Conservation (phyloP, 805 yeast genomes). For the Kockiozyma suomiensis region DNA sequence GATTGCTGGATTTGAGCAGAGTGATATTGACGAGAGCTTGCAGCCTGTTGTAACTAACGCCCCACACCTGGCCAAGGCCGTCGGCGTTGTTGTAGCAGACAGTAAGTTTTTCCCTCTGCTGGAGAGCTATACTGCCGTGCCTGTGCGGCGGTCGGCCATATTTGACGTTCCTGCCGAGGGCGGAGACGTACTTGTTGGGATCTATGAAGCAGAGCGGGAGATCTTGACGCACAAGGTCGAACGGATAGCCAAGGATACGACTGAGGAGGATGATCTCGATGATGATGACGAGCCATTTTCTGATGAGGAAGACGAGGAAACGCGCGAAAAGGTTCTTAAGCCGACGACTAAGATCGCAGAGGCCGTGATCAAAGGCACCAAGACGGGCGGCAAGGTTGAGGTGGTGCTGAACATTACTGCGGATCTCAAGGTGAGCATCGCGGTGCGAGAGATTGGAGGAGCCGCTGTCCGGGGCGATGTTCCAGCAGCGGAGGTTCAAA, state of each 20-base stretch:
- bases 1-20: constrained; percentile 74
- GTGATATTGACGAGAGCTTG: constrained; percentile 62
- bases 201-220: constrained; percentile 84
- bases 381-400: constrained; percentile 65
- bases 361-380: constrained; percentile 70
- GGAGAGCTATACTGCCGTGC: constrained; percentile 84
- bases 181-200: constrained; percentile 63
- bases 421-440: constrained; percentile 64
- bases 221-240: constrained; percentile 81
- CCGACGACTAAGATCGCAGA: constrained; percentile 75
- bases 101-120: constrained; percentile 67
- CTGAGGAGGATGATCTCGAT: constrained; percentile 54
- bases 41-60: constrained; percentile 86
- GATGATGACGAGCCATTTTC: constrained; percentile 46
- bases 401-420: constrained; percentile 63
- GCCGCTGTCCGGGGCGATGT: constrained; percentile 31
- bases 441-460: constrained; percentile 48
- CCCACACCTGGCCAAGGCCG: constrained; percentile 78
- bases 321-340: constrained; percentile 83
- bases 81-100: constrained; percentile 77
- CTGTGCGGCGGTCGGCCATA: constrained; percentile 75
- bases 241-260: constrained; percentile 56
- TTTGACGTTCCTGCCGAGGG: constrained; percentile 64
- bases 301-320: constrained; percentile 62
- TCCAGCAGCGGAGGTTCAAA: constrained; percentile 8